phyloP scores from a whole-genome alignment of 805 yeast genomes.

The Blastobotrys attinorum region DNA sequence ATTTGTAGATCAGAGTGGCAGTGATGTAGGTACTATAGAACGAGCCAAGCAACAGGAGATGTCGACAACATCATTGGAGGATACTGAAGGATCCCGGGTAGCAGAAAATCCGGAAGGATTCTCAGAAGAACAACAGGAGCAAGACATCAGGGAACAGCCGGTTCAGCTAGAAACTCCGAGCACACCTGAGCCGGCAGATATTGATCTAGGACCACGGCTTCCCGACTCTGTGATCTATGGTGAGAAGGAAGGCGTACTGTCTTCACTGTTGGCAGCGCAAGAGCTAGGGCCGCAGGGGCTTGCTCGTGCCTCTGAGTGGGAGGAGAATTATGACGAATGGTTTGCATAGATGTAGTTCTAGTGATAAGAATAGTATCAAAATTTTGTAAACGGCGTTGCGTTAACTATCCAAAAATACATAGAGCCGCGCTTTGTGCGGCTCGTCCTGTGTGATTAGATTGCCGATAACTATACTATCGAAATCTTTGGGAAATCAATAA shows the following conservation, averaged over 20 bases:
- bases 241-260: conserved; percentile 6
- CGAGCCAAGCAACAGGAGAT: not conserved
- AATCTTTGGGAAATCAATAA: no score
- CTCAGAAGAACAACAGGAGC: conserved; percentile 1
- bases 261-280: conserved; percentile 16
- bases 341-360: no score
- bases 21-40: conserved; percentile 8
- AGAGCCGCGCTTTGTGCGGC: no score
- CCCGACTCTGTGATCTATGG: conserved; percentile 17
- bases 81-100: not conserved
- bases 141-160: conserved; percentile 3
- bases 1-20: conserved; percentile 18
- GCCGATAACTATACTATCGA: no score
- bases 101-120: conserved; percentile 1
- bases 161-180: not conserved
- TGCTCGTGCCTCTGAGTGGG: conserved; percentile 16
- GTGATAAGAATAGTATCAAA: no score
- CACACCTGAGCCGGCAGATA: no score
- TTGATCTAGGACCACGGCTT: conserved; percentile 8
- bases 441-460: no score
- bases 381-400: no score
- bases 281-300: conserved; percentile 11
- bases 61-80: not conserved
- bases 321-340: conserved; percentile 15
- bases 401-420: no score